Evolutionary conservation across 768 basidiomycete species (phyloP), one percentile per base, ranked within the genome.

Genomic region (Leucosporidium scottii): DNA sequence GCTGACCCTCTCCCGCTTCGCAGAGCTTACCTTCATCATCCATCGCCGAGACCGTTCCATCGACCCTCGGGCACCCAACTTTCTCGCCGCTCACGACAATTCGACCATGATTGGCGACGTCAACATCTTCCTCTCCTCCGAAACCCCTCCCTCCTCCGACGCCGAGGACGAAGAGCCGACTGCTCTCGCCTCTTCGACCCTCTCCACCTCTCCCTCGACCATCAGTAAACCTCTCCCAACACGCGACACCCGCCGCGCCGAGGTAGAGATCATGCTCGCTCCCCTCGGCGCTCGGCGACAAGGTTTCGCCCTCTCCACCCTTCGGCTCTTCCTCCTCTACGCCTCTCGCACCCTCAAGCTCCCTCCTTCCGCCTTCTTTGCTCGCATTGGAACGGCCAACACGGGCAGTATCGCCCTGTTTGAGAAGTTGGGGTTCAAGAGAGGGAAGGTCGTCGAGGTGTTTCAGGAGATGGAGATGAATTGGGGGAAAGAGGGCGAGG

Each of bases 241-340:
- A 78, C 79, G 9, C 79, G 81, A 28, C 81, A 79, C 44, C 47
- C n/a, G 83, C 84, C 86, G 91, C 69, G 89, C 85, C 3, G 93
- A 97, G 75, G 84, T 86, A 31, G 91, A 94, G 77, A 86, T 94
- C 67, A 97, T 94, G 93, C 88, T 94, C 68, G 91, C 92, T 74
- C 88, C 90, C 86, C 69, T 64, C 80, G 71, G 59, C 39, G 50
- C 48, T 20, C 60, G 68, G 1, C 60, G 90, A 9, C 83, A 83
- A 73, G 90, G 92, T 17, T 75, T 84, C 50, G 89, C 88, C 1
- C 67, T 79, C 4, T 83, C 85, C 69, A 84, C 88, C 2, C 81
- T 90, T 50, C 83, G 81, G 61, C 81, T 88, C 20, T 82, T 90
- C 79, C 79, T 93, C 17, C 80, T 82, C 28, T 93, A 90, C 76